Percentiles rank a stretch among this genome's conserved stretches.
Conservation (phyloP, 2,329 filamentous ascomycete genomes). For the Rachicladosporium sp. region DNA sequence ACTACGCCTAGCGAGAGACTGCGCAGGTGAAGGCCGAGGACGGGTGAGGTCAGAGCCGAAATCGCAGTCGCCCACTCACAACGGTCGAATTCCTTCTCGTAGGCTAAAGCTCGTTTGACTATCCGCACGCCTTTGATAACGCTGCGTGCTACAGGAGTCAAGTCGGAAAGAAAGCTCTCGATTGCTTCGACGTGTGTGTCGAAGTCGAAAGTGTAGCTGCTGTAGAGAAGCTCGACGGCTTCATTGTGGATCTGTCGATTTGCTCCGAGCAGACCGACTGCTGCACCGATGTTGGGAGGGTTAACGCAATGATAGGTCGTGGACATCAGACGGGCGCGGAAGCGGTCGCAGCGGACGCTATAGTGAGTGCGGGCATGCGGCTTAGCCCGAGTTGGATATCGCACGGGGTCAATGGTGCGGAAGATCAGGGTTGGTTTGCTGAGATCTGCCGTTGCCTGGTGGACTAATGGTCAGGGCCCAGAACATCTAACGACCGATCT, state of each 20-base stretch:
- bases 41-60: constrained; percentile 28
- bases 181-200: constrained; percentile 48
- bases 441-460: constrained; percentile 8
- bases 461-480: constrained; percentile 15
- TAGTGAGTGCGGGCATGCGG: constrained; percentile 26
- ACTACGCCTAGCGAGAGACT: constrained; percentile 39
- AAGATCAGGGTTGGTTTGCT: constrained; percentile 27
- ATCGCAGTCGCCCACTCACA: constrained; percentile 45
- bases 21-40: constrained; percentile 24
- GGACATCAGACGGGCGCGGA: constrained; percentile 29
- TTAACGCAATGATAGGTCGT: constrained; percentile 46
- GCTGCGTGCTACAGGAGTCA: constrained; percentile 36
- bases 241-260: constrained; percentile 41
- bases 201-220: constrained; percentile 46
- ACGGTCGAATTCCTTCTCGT: constrained; percentile 43
- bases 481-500: constrained; percentile 7
- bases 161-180: constrained; percentile 46
- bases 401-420: constrained; percentile 31
- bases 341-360: constrained; percentile 28
- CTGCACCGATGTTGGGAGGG: constrained; percentile 24
- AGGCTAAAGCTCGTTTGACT: constrained; percentile 43
- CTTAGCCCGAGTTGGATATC: constrained; percentile 17
- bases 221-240: constrained; percentile 44
- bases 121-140: constrained; percentile 40
- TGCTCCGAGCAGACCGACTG: constrained; percentile 17